Evolutionary conservation across 2,329 filamentous ascomycete species (phyloP), one percentile per base, ranked within the genome.

Genomic region (Dothiorella sarmentorum): DNA sequence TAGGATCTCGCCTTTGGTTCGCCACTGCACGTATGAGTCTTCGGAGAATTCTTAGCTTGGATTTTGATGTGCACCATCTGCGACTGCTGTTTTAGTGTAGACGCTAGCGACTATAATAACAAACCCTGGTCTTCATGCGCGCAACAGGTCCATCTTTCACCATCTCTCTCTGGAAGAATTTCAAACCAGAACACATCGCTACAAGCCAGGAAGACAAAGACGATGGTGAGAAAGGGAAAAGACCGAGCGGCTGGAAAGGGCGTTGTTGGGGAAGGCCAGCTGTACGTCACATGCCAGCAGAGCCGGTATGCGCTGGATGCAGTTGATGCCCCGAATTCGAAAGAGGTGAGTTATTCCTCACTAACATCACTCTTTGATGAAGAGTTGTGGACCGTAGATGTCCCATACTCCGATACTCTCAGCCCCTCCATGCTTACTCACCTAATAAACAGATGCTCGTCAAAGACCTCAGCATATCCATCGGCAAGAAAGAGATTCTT

Each of bases 391-490:
- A n/a, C n/a, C n/a, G n/a, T n/a, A n/a, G n/a, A n/a, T n/a, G n/a
- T n/a, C n/a, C n/a, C n/a, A n/a, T n/a, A n/a, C n/a, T n/a, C n/a
- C n/a, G n/a, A n/a, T n/a, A n/a, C n/a, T n/a, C n/a, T n/a, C n/a
- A 31, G 29, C 10, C 9, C 7, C 29, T 31, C 13, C 29, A 10
- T 31, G 6, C 29, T 31, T 3, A 15, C 11, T n/a, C 9, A 10
- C n/a, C 29, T 51, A 29, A 20, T 44, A 24, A 18, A 11, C 11
- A 76, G 73, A 73, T 78, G 44, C 64, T 75, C 4, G 63, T 92
- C 40, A 87, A 90, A 62, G 87, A 88, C 45, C 78, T 93, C n/a
- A 84, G 79, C 59, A 87, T 92, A 61, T 82, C 83, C 1, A 82
- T 92, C 66, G 61, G 80, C 67, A 70, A 77, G 65, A 33, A 78